Base-by-base conservation (phyloP, 306 rosid species). In the Sicyos edulis region DNA sequence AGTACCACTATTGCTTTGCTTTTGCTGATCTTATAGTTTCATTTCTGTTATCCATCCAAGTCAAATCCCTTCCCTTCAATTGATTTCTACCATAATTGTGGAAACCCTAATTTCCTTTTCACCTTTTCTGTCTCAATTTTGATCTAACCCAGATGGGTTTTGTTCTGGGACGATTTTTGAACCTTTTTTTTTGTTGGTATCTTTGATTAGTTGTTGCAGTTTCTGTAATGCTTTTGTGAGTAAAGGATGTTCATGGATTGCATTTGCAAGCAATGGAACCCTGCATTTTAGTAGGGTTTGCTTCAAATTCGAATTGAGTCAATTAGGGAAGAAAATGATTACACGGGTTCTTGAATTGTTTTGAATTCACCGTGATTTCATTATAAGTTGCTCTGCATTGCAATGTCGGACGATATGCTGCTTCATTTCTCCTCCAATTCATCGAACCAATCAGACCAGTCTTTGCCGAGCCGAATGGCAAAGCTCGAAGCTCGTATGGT, bases 401-500 rank as follows among this genome's bases (percentile, higher is more conserved):
- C 78, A 80, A 91, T 95, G 99, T 91, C 99, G 64, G 99, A 91
- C 74, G 99, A 91, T 74, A 79, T 89, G 95, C 89, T 88, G 19
- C 54, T 85, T n/a, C 99, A 95, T 87, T 91, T 95, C 81, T 89
- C 97, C 4, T 95, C 99, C 71, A 95, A 95, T 79, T 95, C 99
- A 19, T 95, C 96, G 9, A 95, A 95, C 84, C 99, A 89, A 81
- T 95, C 99, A 24, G 99, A 95, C 81, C 97, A 95, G 82, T 91
- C 99, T 70, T 74, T 95, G 65, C 99, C 99, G 60, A 86, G 95
- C 11, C 91, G 91, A 85, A 91, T 95, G 80, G 97, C 97, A 56
- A 95, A 91, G 87, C 87, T 95, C 74, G 99, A 95, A 80, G 97
- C 99, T 86, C 99, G 97, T 45, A 87, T 95, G 99, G 85, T 76